Conservation (phyloP, 1,284 basidiomycete species). For the Leccinum glutinopallens region DNA sequence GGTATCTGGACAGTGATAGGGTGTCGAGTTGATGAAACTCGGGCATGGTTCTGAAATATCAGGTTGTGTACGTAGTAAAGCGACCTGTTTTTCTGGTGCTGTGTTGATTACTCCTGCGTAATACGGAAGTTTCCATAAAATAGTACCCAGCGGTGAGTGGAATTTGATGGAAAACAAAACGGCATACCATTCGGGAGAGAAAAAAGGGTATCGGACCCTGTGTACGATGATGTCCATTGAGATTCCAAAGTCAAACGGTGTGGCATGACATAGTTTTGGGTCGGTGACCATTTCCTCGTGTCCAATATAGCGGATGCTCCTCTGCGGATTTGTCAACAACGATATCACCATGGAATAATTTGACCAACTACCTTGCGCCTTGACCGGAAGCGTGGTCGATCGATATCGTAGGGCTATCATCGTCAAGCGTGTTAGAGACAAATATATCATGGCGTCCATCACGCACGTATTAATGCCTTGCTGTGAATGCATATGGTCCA, state of each 20-base stretch:
- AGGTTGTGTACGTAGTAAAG: background rate
- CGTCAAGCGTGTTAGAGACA: background rate
- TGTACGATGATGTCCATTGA: background rate
- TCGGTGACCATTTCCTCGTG: conserved; percentile 5
- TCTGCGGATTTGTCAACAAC: background rate
- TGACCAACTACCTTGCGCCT: background rate
- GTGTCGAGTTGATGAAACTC: no score
- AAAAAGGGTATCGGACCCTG: background rate
- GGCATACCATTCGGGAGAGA: background rate
- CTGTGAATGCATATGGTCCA: background rate
- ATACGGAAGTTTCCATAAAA: background rate
- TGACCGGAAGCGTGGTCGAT: background rate
- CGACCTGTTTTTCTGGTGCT: background rate
- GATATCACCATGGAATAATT: no score
- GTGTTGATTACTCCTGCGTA: background rate
- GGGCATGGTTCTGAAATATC: background rate
- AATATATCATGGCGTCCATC: background rate
- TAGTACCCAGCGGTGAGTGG: background rate
- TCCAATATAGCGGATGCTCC: background rate
- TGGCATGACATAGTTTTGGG: background rate
- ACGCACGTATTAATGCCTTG: conserved; percentile 3
- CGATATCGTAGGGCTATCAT: background rate
- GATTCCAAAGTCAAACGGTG: background rate
- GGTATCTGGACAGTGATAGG: background rate
- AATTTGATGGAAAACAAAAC: background rate